A percentile compares a stretch with the other conserved stretches of the same genome.
Evolutionary conservation across 805 yeast genomes (phyloP).

Genomic region (Candida namnaoensis): DNA sequence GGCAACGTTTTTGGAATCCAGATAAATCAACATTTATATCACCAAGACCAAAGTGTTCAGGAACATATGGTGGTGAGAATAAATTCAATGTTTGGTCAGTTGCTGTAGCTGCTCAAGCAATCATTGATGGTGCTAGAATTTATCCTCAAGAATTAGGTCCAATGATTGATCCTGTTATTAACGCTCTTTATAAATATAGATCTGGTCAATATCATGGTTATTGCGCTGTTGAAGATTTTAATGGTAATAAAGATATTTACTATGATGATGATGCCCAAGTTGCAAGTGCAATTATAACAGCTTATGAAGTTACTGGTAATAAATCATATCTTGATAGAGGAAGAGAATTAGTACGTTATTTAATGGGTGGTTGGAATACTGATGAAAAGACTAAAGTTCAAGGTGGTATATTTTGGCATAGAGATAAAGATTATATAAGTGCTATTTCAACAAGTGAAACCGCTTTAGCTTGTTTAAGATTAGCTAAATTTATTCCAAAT

Average conservation of each 20-base stretch:
- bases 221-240: conserved; percentile 54
- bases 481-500: conserved; percentile 42
- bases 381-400: conserved; percentile 17
- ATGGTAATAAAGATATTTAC: conserved; percentile 55
- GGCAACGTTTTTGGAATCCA: conserved; percentile 16
- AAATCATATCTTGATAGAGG: conserved; percentile 43
- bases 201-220: conserved; percentile 44
- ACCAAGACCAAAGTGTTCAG: conserved; percentile 22
- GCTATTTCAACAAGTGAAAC: conserved; percentile 63
- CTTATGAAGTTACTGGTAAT: conserved; percentile 60
- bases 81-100: conserved; percentile 63
- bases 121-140: conserved; percentile 50
- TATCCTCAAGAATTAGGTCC: conserved; percentile 45
- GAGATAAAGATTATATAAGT: conserved; percentile 47
- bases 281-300: conserved; percentile 53
- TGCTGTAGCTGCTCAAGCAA: conserved; percentile 56
- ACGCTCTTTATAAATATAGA: conserved; percentile 41
- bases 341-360: conserved; percentile 46
- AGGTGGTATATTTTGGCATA: conserved; percentile 68
- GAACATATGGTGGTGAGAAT: conserved; percentile 41
- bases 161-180: conserved; percentile 42
- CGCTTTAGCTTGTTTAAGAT: conserved; percentile 52
- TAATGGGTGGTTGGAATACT: conserved; percentile 58
- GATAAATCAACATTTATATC: conserved; percentile 13
- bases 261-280: conserved; percentile 75